These are phyloP conservation scores for Stephanodiscus triporus DNA, from an alignment of 108 stramenopile genomes.

Conservation along the genomic window DNA sequence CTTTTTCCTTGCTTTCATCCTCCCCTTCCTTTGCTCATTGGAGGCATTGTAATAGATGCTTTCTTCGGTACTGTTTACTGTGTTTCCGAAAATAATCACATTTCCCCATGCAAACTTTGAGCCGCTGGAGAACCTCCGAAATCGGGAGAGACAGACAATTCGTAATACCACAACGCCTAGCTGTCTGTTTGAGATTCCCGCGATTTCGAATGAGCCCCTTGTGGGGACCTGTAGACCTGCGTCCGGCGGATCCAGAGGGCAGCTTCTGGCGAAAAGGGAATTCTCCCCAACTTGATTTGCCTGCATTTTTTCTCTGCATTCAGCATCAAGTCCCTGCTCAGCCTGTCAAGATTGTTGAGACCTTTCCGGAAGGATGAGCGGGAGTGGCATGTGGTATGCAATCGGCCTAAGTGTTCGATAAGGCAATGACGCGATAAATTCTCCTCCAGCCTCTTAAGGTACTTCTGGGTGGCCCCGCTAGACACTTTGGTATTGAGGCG, in stretches of 20 bases:
- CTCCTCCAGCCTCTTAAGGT: neutral
- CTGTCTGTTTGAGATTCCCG: neutral
- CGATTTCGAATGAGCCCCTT: neutral
- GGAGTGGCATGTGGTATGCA: too few relatives aligned
- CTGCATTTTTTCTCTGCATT: slow-evolving; percentile 15
- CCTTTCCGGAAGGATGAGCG: too few relatives aligned
- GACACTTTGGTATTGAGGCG: slow-evolving; percentile 4
- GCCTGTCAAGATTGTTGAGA: slow-evolving; percentile 1
- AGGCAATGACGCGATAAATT: too few relatives aligned
- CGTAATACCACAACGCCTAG: neutral
- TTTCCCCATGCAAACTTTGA: neutral
- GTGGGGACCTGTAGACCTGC: neutral
- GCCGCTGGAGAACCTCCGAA: neutral
- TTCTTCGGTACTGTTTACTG: neutral
- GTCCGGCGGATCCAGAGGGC: slow-evolving; percentile 7
- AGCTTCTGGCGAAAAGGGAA: slow-evolving; percentile 16
- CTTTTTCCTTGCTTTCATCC: neutral
- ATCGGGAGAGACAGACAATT: neutral
- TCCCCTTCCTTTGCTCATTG: neutral
- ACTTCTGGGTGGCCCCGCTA: neutral
- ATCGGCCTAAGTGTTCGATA: too few relatives aligned
- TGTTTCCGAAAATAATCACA: neutral
- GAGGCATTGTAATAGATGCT: neutral
- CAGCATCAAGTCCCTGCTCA: neutral
- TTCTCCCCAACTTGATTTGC: neutral